phyloP scores from a whole-genome alignment of 352 stramenopile genomes.

The Phytophthora sansomeana region DNA sequence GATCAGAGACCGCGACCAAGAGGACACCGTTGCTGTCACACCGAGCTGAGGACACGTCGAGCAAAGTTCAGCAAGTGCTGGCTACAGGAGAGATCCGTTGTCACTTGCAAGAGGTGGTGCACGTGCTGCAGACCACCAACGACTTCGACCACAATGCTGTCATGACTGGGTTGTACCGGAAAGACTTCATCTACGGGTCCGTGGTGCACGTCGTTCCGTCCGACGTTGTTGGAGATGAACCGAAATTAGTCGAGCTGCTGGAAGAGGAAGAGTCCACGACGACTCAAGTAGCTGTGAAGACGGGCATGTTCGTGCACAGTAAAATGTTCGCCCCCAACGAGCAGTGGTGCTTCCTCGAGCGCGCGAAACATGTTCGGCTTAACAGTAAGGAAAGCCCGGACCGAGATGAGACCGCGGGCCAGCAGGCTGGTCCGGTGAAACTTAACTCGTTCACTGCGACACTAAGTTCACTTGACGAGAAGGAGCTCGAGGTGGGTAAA shows the following conservation, averaged over 20 bases:
- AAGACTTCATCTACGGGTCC: slow-evolving; percentile 47
- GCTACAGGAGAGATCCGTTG: slow-evolving; percentile 36
- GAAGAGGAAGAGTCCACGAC: slow-evolving; percentile 21
- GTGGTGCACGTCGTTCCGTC: slow-evolving; percentile 38
- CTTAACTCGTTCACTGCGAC: slow-evolving; percentile 44
- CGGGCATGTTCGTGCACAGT: slow-evolving; percentile 42
- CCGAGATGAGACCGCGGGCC: background rate
- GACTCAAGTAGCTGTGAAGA: slow-evolving; percentile 46
- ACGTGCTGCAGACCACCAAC: slow-evolving; percentile 26
- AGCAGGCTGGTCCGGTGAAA: background rate
- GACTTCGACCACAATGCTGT: slow-evolving; percentile 40
- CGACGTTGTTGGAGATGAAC: slow-evolving; percentile 1
- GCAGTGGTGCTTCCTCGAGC: slow-evolving; percentile 57
- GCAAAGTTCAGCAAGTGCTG: slow-evolving; percentile 32
- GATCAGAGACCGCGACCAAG: background rate
- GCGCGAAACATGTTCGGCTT: slow-evolving; percentile 18
- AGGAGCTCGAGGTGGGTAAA: slow-evolving; percentile 43
- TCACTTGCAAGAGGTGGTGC: slow-evolving; percentile 38
- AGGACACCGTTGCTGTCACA: background rate
- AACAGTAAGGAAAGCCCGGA: background rate
- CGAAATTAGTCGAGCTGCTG: slow-evolving; percentile 20
- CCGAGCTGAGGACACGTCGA: background rate
- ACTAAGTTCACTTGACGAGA: slow-evolving; percentile 40
- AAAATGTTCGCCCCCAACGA: slow-evolving; percentile 50
- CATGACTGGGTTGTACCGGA: slow-evolving; percentile 39